A percentile compares a stretch with the other conserved stretches of the same genome.
These are phyloP conservation scores for Phytomonas serpens DNA, from an alignment of 208 protist genomes.

Conservation along the genomic window DNA sequence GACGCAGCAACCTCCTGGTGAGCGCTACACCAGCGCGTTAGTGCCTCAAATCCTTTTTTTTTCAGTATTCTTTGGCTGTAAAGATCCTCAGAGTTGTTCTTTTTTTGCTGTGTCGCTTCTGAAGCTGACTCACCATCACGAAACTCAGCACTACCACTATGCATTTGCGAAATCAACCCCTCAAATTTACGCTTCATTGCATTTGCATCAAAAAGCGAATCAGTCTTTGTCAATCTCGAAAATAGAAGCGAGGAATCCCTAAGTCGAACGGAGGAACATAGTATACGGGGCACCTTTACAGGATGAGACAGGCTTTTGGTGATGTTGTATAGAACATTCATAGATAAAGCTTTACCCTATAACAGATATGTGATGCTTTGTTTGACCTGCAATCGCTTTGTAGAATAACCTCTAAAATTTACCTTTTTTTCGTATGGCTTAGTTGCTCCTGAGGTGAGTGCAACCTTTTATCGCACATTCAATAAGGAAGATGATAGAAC, in stretches of 20 bases:
- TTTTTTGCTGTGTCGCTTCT: neutral
- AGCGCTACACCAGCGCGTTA: conserved; percentile 54
- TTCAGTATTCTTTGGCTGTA: conserved; percentile 16
- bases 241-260: neutral
- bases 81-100: neutral
- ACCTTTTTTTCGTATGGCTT: neutral
- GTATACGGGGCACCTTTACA: conserved; percentile 6
- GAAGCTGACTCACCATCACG: neutral
- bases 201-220: conserved; percentile 1
- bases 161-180: neutral
- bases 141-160: neutral
- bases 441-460: neutral
- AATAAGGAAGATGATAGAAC: neutral
- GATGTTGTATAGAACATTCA: conserved; percentile 5
- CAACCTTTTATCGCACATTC: neutral
- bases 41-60: conserved; percentile 40
- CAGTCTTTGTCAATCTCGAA: neutral
- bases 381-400: neutral
- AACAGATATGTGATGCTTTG: neutral
- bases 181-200: neutral
- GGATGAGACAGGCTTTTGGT: neutral
- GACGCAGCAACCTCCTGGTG: conserved; percentile 35
- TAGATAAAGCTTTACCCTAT: conserved; percentile 6
- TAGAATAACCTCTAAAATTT: neutral
- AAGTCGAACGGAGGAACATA: conserved; percentile 3